Evolutionary conservation across 768 basidiomycete species (phyloP).

Genomic region (Paxillus rubicundulus): DNA sequence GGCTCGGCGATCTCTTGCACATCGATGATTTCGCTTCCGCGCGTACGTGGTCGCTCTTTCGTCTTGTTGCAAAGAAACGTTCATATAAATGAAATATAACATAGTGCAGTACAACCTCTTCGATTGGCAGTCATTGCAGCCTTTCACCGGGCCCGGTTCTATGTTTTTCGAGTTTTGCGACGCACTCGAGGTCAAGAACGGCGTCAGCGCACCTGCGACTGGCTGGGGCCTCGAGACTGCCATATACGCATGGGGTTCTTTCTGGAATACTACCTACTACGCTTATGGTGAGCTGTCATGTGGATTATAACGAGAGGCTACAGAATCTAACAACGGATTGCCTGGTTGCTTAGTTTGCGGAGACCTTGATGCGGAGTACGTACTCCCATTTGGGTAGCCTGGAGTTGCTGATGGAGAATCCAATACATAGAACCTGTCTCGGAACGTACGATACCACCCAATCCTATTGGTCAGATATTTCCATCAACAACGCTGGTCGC

Average conservation of each 20-base stretch:
- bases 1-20: conserved; percentile 54
- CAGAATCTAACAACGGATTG: neutral
- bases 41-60: conserved; percentile 29
- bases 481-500: conserved; percentile 52
- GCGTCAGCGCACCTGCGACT: conserved; percentile 38
- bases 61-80: conserved; percentile 20
- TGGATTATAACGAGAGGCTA: neutral
- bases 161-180: conserved; percentile 41
- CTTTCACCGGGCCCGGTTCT: conserved; percentile 41
- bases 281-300: conserved; percentile 37
- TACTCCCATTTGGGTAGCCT: neutral
- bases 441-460: conserved; percentile 40
- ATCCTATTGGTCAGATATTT: conserved; percentile 51
- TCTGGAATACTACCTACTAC: conserved; percentile 53
- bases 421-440: conserved; percentile 33
- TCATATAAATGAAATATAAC: conserved; percentile 37
- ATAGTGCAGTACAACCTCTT: conserved; percentile 51
- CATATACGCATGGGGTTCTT: conserved; percentile 56
- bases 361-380: conserved; percentile 45
- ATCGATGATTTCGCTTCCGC: conserved; percentile 67
- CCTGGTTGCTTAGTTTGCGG: conserved; percentile 48
- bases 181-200: conserved; percentile 38
- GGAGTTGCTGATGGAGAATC: conserved; percentile 35
- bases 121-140: conserved; percentile 68
- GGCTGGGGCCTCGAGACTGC: conserved; percentile 68